phyloP scores from a whole-genome alignment of 441 rosid genomes.

The Eutrema salsugineum region DNA sequence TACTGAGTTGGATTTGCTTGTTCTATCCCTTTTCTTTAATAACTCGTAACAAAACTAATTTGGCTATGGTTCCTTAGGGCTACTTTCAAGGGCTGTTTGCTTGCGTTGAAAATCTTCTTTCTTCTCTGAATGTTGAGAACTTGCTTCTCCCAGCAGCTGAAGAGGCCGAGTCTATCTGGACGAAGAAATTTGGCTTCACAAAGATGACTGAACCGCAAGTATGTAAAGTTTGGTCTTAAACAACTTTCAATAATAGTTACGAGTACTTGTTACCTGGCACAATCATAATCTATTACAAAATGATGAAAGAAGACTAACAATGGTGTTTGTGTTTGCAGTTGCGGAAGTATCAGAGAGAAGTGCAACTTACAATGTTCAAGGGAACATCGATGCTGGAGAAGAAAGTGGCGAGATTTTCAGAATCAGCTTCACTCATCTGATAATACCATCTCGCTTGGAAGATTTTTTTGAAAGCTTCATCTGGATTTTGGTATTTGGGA shows the following conservation, averaged over 20 bases:
- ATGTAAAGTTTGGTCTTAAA: slow-evolving; percentile 23
- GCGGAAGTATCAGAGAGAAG: slow-evolving; percentile 50
- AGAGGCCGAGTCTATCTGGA: slow-evolving; percentile 90
- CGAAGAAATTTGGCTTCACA: slow-evolving; percentile 72
- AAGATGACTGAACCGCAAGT: slow-evolving; percentile 65
- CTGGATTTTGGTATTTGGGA: not conserved
- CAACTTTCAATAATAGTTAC: not conserved
- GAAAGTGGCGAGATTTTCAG: slow-evolving; percentile 39
- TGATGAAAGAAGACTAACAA: not conserved
- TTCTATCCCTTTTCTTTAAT: not conserved
- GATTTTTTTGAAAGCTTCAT: not conserved
- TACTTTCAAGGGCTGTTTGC: slow-evolving; percentile 76
- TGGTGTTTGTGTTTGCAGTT: slow-evolving; percentile 39
- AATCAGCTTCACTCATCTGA: not conserved
- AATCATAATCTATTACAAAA: too few species aligned
- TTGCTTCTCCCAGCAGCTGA: slow-evolving; percentile 94
- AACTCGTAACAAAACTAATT: not conserved
- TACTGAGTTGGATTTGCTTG: not conserved
- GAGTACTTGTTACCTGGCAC: not conserved
- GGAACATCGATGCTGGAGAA: slow-evolving; percentile 83
- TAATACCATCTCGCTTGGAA: not conserved
- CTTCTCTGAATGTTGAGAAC: slow-evolving; percentile 63
- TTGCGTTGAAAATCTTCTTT: slow-evolving; percentile 65
- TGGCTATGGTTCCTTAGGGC: slow-evolving; percentile 46
- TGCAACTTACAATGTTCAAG: slow-evolving; percentile 68